These are phyloP conservation scores for Neotropicomus parvogracilis DNA, from an alignment of 1,284 basidiomycete species.

Conservation along the genomic window DNA sequence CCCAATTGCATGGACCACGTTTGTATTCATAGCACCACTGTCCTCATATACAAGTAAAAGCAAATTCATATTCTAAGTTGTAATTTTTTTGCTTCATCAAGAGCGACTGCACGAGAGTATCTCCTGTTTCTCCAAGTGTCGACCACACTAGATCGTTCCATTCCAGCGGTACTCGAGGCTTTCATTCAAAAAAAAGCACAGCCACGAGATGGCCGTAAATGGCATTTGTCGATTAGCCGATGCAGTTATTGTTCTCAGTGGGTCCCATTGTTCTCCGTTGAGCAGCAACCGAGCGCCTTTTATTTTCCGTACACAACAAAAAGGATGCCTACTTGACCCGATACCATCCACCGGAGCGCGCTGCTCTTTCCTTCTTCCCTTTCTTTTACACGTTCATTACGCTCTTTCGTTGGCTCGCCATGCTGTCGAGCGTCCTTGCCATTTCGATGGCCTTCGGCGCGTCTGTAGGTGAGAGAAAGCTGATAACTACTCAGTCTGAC, in stretches of 20 bases:
- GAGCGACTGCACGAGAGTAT: too few species aligned
- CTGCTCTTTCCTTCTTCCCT: constrained; percentile 26
- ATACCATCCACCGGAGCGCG: constrained; percentile 14
- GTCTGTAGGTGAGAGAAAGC: constrained; percentile 44
- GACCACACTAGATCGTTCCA: too few species aligned
- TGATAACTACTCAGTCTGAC: not conserved
- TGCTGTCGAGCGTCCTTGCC: constrained; percentile 46
- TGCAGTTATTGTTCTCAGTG: constrained; percentile 28
- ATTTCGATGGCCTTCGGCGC: constrained; percentile 43
- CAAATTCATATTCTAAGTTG: not conserved
- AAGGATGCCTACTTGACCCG: constrained; percentile 20
- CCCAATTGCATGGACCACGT: constrained; percentile 17
- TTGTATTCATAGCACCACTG: constrained; percentile 2
- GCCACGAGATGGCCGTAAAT: constrained; percentile 17
- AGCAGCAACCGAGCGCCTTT: constrained; percentile 26
- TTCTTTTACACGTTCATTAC: constrained; percentile 26
- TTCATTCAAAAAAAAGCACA: too few species aligned
- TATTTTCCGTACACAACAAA: constrained; percentile 31
- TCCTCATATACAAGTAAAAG: constrained; percentile 12
- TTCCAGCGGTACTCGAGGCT: too few species aligned
- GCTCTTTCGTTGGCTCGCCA: constrained; percentile 35
- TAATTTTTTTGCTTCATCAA: not conserved
- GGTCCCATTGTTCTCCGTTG: constrained; percentile 25
- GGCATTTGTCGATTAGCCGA: constrained; percentile 7
- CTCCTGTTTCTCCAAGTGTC: too few species aligned